These are phyloP conservation scores for Kodamaea neixiangensis DNA, from an alignment of 805 yeast species.

Conservation along the genomic window DNA sequence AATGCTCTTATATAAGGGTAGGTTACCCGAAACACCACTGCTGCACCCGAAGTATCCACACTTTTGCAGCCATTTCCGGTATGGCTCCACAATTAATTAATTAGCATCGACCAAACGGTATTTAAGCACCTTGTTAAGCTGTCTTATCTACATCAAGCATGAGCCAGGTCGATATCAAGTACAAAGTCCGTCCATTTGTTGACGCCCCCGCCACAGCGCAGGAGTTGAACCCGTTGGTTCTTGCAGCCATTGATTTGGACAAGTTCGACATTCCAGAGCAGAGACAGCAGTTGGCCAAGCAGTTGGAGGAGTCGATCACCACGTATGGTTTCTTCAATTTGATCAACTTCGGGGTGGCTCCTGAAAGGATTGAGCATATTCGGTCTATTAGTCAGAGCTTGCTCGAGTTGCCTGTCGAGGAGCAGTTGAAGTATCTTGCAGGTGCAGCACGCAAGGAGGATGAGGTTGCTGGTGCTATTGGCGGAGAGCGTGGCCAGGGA, in stretches of 20 bases:
- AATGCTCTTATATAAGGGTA: not conserved
- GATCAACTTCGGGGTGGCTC: slow-evolving; percentile 23
- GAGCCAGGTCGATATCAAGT: slow-evolving; percentile 5
- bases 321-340: slow-evolving; percentile 14
- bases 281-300: slow-evolving; percentile 8
- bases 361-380: slow-evolving; percentile 20
- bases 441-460: slow-evolving; percentile 32
- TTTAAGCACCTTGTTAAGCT: not conserved
- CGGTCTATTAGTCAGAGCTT: slow-evolving; percentile 27
- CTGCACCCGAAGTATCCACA: not conserved
- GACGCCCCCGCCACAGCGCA: slow-evolving; percentile 8
- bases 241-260: slow-evolving; percentile 10
- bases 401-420: slow-evolving; percentile 28
- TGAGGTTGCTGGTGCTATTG: slow-evolving; percentile 16
- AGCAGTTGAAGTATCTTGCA: slow-evolving; percentile 25
- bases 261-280: not conserved
- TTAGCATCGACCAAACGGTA: not conserved
- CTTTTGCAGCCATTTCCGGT: not conserved
- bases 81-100: not conserved
- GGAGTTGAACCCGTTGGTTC: slow-evolving; percentile 5
- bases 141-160: not conserved
- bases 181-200: slow-evolving; percentile 11
- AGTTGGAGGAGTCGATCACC: slow-evolving; percentile 9
- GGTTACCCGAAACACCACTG: not conserved
- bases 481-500: slow-evolving; percentile 14